These are phyloP conservation scores for Kwoniella botswanensis DNA, from an alignment of 768 basidiomycete genomes.

Conservation along the genomic window DNA sequence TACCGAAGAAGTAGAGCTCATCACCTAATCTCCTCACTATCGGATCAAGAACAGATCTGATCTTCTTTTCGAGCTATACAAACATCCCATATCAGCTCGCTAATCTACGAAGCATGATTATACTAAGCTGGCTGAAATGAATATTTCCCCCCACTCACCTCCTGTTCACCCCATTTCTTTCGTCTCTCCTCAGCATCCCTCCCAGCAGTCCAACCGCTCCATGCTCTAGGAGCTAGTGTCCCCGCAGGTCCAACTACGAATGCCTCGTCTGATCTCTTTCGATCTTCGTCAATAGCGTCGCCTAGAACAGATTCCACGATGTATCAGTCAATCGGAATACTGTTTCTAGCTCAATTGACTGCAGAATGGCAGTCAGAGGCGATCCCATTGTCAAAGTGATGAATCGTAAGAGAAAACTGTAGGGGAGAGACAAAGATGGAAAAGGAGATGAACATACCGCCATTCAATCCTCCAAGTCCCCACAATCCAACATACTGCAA, in stretches of 20 bases:
- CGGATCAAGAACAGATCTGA: conserved; percentile 39
- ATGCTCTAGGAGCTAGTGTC: conserved; percentile 43
- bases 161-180: conserved; percentile 40
- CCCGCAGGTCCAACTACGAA: conserved; percentile 46
- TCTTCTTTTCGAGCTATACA: conserved; percentile 28
- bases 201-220: conserved; percentile 48
- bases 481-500: conserved; percentile 48
- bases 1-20: conserved; percentile 36
- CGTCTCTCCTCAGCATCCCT: conserved; percentile 37
- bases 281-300: conserved; percentile 41
- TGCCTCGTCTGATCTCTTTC: conserved; percentile 26
- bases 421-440: neutral
- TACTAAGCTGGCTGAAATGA: neutral
- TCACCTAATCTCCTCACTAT: conserved; percentile 33
- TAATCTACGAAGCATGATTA: neutral
- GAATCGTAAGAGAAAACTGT: neutral
- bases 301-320: conserved; percentile 14
- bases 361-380: too few species aligned
- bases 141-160: conserved; percentile 23
- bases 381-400: neutral
- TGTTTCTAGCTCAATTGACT: too few species aligned
- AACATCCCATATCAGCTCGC: neutral
- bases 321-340: too few species aligned
- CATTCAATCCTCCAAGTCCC: conserved; percentile 47
- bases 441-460: conserved; percentile 20